Conservation (phyloP, 2,329 filamentous ascomycete genomes). For the Esteya vermicola region DNA sequence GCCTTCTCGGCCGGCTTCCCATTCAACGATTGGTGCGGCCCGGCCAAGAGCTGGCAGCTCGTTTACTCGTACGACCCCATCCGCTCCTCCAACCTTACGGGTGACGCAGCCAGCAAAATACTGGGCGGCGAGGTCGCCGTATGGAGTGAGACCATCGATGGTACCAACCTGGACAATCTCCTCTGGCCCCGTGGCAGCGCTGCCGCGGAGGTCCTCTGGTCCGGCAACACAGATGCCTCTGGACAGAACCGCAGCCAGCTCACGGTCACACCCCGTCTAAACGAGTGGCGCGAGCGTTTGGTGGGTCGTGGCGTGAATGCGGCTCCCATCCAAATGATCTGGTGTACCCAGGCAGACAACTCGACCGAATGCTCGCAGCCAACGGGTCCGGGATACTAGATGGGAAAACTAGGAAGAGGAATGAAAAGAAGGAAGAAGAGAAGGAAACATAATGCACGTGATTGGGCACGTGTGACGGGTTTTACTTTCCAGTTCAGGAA, state of each 20-base stretch:
- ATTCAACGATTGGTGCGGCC: constrained; percentile 69
- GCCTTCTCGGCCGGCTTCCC: constrained; percentile 44
- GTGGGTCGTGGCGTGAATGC: constrained; percentile 52
- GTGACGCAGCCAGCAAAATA: constrained; percentile 49
- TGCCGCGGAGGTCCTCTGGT: constrained; percentile 71
- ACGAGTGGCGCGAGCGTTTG: constrained; percentile 64
- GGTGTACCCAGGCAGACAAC: constrained; percentile 48
- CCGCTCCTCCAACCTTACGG: constrained; percentile 39
- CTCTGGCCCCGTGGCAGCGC: constrained; percentile 67
- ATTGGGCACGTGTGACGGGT: too few species aligned
- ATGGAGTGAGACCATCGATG: constrained; percentile 71
- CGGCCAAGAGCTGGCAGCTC: constrained; percentile 67
- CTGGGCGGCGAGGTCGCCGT: constrained; percentile 70
- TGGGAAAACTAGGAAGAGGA: too few species aligned
- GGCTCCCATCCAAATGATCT: constrained; percentile 55
- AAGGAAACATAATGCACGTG: too few species aligned
- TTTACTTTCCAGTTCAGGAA: too few species aligned
- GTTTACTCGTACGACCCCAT: constrained; percentile 68
- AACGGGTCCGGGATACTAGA: constrained; percentile 8
- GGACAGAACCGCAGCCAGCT: constrained; percentile 60
- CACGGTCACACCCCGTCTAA: constrained; percentile 53
- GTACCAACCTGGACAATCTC: constrained; percentile 58
- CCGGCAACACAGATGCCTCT: constrained; percentile 47
- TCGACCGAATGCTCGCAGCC: constrained; percentile 29
- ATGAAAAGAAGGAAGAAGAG: too few species aligned